These are phyloP conservation scores for Xylariaceae sp. DNA, from an alignment of 2,329 filamentous ascomycete genomes.

Conservation along the genomic window DNA sequence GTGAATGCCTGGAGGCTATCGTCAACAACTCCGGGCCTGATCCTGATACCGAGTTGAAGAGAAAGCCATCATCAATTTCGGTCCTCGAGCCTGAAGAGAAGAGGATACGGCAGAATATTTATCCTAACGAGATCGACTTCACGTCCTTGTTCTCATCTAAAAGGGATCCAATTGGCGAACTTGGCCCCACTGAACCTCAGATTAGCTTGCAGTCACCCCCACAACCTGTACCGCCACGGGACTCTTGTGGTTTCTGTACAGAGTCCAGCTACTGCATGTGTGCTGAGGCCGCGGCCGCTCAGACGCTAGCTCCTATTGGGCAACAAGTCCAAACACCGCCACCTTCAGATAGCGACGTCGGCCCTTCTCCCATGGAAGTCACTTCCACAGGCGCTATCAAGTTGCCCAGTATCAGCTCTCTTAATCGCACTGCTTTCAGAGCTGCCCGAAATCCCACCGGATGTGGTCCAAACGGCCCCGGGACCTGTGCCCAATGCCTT, in stretches of 20 bases:
- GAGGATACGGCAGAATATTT: conserved; percentile 47
- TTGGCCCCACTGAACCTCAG: conserved; percentile 30
- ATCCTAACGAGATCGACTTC: conserved; percentile 67
- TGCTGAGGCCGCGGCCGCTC: conserved; percentile 52
- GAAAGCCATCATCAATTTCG: conserved; percentile 44
- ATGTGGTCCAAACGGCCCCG: conserved; percentile 66
- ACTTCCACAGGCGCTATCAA: conserved; percentile 59
- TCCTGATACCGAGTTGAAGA: conserved; percentile 43
- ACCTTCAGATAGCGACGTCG: conserved; percentile 58
- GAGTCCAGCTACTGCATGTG: conserved; percentile 81
- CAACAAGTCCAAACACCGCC: conserved; percentile 55
- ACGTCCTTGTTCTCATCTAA: conserved; percentile 58
- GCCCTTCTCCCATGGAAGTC: conserved; percentile 54
- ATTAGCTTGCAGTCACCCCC: no score
- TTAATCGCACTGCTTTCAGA: conserved; percentile 29
- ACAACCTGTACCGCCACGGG: conserved; percentile 42
- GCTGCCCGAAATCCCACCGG: conserved; percentile 30
- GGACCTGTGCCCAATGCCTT: conserved; percentile 74
- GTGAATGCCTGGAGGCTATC: conserved; percentile 55
- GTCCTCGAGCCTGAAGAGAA: conserved; percentile 47
- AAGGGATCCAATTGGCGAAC: conserved; percentile 33
- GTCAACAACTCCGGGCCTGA: conserved; percentile 33
- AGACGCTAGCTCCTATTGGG: conserved; percentile 38
- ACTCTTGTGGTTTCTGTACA: conserved; percentile 78
- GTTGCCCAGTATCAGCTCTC: conserved; percentile 43